Conservation (phyloP, 177 flowering plant genomes). For the Vitis hybrid region DNA sequence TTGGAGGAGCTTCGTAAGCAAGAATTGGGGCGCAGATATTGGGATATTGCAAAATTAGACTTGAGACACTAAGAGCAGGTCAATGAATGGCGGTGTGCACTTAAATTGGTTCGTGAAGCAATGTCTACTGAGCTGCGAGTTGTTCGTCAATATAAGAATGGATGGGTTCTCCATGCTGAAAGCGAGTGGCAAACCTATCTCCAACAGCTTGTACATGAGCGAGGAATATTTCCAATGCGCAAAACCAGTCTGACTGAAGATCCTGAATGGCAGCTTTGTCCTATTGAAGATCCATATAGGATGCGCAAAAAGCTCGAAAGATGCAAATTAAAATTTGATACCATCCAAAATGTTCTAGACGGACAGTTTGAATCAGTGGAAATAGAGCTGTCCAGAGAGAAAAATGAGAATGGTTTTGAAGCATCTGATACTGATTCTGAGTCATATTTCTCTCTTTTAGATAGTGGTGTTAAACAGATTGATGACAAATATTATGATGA, state of each 20-base stretch:
- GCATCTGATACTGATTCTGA: conserved; percentile 60
- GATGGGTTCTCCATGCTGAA: conserved; percentile 99
- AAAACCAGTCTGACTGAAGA: conserved; percentile 46
- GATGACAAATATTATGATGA: conserved; percentile 52
- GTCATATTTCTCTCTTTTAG: conserved; percentile 51
- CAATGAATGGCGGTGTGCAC: conserved; percentile 86
- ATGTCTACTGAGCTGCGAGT: conserved; percentile 95
- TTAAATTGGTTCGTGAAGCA: conserved; percentile 85
- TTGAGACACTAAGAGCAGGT: conserved; percentile 82
- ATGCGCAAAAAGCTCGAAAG: conserved; percentile 99
- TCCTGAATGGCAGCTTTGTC: conserved; percentile 97
- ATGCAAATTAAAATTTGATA: conserved; percentile 64
- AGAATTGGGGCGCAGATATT: conserved; percentile 75
- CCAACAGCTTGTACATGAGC: conserved; percentile 94
- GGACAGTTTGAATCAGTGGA: conserved; percentile 47
- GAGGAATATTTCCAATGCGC: conserved; percentile 77
- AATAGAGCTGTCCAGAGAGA: conserved; percentile 43
- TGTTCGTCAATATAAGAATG: conserved; percentile 96
- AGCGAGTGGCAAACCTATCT: conserved; percentile 98
- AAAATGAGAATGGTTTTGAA: conserved; percentile 40
- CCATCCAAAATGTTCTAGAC: conserved; percentile 66
- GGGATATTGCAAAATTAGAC: conserved; percentile 63
- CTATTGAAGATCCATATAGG: conserved; percentile 97
- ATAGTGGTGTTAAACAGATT: conserved; percentile 40
- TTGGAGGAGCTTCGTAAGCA: conserved; percentile 89